Evolutionary conservation across 2,329 filamentous ascomycete species (phyloP).

Genomic region (Neoscytalidium dimidiatum): DNA sequence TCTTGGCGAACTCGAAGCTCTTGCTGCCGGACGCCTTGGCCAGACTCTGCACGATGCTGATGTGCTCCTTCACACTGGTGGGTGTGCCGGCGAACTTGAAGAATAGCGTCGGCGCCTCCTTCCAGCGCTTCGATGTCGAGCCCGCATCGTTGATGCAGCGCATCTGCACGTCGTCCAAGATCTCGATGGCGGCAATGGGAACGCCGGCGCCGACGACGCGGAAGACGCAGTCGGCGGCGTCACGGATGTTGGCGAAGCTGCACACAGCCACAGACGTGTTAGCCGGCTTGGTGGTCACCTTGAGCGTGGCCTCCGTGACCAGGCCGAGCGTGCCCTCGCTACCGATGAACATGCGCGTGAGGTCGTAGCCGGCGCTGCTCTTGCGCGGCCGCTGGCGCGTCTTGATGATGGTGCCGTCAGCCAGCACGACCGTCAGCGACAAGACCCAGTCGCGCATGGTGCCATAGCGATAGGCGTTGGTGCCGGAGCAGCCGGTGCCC

Average conservation of each 20-base stretch:
- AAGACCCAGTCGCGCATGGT: slow-evolving; percentile 96
- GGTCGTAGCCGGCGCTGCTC: slow-evolving; percentile 87
- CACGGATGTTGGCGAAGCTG: slow-evolving; percentile 65
- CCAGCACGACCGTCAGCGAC: slow-evolving; percentile 81
- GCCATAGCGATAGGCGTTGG: slow-evolving; percentile 88
- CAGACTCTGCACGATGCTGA: slow-evolving; percentile 65
- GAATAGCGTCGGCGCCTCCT: slow-evolving; percentile 70
- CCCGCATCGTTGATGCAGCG: slow-evolving; percentile 68
- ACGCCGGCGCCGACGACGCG: slow-evolving; percentile 78
- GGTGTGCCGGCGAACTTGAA: slow-evolving; percentile 74
- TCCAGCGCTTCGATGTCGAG: slow-evolving; percentile 65
- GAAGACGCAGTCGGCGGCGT: slow-evolving; percentile 77
- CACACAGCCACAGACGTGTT: slow-evolving; percentile 77
- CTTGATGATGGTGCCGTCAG: slow-evolving; percentile 87
- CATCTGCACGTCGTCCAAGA: slow-evolving; percentile 93
- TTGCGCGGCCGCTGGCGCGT: slow-evolving; percentile 86
- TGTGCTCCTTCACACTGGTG: slow-evolving; percentile 74
- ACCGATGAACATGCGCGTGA: slow-evolving; percentile 86
- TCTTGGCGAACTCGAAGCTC: slow-evolving; percentile 69
- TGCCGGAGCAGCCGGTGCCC: slow-evolving; percentile 75
- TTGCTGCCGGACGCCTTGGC: slow-evolving; percentile 62
- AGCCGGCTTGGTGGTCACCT: slow-evolving; percentile 78
- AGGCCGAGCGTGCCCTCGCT: slow-evolving; percentile 90
- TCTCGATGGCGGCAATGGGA: slow-evolving; percentile 87
- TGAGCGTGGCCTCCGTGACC: slow-evolving; percentile 87